Evolutionary conservation across 2,329 filamentous ascomycete genomes (phyloP).

Genomic region (Eutypella sp.): DNA sequence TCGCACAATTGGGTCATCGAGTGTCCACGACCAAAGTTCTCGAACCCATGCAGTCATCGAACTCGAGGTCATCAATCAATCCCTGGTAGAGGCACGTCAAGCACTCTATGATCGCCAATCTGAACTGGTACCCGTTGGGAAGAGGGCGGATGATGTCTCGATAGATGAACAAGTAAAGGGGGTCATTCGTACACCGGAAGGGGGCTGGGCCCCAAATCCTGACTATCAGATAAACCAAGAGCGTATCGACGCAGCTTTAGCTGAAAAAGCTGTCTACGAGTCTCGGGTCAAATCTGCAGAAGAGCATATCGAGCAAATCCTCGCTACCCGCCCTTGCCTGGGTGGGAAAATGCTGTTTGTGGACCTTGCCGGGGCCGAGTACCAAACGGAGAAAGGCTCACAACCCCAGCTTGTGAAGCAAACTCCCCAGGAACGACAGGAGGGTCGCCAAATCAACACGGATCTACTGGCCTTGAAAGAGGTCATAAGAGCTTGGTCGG

Average conservation of each 20-base stretch:
- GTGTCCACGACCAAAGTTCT: slow-evolving; percentile 38
- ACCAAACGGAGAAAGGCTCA: slow-evolving; percentile 26
- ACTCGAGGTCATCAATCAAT: slow-evolving; percentile 34
- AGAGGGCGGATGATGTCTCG: slow-evolving; percentile 34
- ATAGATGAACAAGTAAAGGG: slow-evolving; percentile 31
- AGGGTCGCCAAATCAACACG: slow-evolving; percentile 39
- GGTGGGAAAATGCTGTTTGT: slow-evolving; percentile 40
- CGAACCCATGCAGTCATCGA: slow-evolving; percentile 39
- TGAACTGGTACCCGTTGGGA: slow-evolving; percentile 39
- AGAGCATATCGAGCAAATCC: slow-evolving; percentile 20
- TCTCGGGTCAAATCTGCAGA: slow-evolving; percentile 29
- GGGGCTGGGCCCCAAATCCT: slow-evolving; percentile 29
- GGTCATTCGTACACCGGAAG: slow-evolving; percentile 24
- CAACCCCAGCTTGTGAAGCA: slow-evolving; percentile 16
- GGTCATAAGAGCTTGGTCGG: slow-evolving; percentile 37
- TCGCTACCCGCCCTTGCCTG: slow-evolving; percentile 23
- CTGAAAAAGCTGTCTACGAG: slow-evolving; percentile 32
- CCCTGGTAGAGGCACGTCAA: slow-evolving; percentile 31
- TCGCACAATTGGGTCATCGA: slow-evolving; percentile 32
- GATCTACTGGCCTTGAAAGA: slow-evolving; percentile 41
- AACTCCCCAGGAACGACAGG: slow-evolving; percentile 32
- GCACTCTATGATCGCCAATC: slow-evolving; percentile 36
- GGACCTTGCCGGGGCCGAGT: slow-evolving; percentile 40
- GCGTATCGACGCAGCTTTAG: slow-evolving; percentile 34
- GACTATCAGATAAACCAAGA: slow-evolving; percentile 30